Percentiles rank a stretch among this genome's conserved stretches.
phyloP scores from a whole-genome alignment of 352 stramenopile species.

The Globisporangium solare region DNA sequence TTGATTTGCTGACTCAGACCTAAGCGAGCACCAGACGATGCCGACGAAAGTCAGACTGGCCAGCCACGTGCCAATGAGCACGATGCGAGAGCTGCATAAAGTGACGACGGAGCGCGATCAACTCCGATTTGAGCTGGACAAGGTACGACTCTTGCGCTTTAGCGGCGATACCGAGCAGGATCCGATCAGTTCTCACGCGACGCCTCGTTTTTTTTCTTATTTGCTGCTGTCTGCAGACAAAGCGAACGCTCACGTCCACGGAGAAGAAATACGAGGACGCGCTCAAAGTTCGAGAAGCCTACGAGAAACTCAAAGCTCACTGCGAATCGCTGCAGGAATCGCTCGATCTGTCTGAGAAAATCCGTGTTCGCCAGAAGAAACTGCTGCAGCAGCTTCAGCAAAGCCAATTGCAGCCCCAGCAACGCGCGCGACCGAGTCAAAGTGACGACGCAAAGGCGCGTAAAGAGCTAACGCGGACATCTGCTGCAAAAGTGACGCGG shows the following conservation, averaged over 20 bases:
- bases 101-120: conserved; percentile 73
- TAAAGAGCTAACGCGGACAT: too few species aligned
- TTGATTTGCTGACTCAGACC: conserved; percentile 1
- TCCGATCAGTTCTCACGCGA: too few species aligned
- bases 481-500: too few species aligned
- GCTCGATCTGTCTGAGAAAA: conserved; percentile 75
- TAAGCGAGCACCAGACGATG: conserved; percentile 21
- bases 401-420: conserved; percentile 15
- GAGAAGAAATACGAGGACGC: conserved; percentile 54
- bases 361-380: conserved; percentile 73
- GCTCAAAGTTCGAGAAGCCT: conserved; percentile 41
- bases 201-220: too few species aligned
- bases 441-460: too few species aligned
- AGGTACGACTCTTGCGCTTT: conserved; percentile 16
- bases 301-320: conserved; percentile 67
- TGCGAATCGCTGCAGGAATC: conserved; percentile 77
- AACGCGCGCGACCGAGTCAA: too few species aligned
- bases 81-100: conserved; percentile 52
- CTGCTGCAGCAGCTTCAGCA: conserved; percentile 64
- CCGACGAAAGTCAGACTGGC: conserved; percentile 10
- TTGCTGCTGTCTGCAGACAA: conserved; percentile 24
- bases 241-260: conserved; percentile 27
- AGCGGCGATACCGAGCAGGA: too few species aligned
- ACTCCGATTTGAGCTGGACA: conserved; percentile 70
- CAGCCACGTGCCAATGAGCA: conserved; percentile 20